Conservation (phyloP, 768 basidiomycete species). For the Rhodotorula babjevae region DNA sequence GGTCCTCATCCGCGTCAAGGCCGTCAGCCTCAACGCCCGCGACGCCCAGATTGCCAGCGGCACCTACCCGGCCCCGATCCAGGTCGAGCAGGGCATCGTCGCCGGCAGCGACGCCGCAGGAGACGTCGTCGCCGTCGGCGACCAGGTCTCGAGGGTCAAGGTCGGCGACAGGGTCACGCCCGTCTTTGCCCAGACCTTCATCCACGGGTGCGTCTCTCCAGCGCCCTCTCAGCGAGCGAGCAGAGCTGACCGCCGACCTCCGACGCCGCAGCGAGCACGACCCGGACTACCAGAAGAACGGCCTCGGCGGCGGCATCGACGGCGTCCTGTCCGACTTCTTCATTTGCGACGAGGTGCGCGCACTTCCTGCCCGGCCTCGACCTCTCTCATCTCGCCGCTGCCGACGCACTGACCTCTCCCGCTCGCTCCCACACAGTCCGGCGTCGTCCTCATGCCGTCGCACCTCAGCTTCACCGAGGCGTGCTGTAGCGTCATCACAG, state of each 20-base stretch:
- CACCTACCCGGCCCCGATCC: conserved; percentile 34
- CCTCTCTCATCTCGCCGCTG: no score
- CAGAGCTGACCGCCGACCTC: neutral
- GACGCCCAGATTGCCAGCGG: conserved; percentile 44
- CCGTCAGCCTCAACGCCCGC: conserved; percentile 45
- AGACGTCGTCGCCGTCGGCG: conserved; percentile 24
- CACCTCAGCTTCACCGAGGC: conserved; percentile 63
- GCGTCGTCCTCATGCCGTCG: conserved; percentile 55
- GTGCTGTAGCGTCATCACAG: conserved; percentile 49
- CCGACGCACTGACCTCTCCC: neutral
- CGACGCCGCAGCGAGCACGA: conserved; percentile 7
- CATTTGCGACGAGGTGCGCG: conserved; percentile 29
- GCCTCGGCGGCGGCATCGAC: conserved; percentile 33
- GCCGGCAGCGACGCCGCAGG: conserved; percentile 31
- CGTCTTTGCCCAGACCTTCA: conserved; percentile 24
- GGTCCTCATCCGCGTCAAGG: conserved; percentile 44
- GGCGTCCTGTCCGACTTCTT: conserved; percentile 29
- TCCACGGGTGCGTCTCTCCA: conserved; percentile 10
- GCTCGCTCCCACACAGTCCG: neutral
- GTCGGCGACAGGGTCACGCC: conserved; percentile 28
- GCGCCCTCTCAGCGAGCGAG: no score
- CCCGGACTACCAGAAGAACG: conserved; percentile 29
- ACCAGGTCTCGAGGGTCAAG: neutral
- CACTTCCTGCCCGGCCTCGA: neutral
- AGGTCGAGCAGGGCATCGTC: conserved; percentile 17